phyloP scores from a whole-genome alignment of 306 rosid genomes.

The Arachis stenosperma region DNA sequence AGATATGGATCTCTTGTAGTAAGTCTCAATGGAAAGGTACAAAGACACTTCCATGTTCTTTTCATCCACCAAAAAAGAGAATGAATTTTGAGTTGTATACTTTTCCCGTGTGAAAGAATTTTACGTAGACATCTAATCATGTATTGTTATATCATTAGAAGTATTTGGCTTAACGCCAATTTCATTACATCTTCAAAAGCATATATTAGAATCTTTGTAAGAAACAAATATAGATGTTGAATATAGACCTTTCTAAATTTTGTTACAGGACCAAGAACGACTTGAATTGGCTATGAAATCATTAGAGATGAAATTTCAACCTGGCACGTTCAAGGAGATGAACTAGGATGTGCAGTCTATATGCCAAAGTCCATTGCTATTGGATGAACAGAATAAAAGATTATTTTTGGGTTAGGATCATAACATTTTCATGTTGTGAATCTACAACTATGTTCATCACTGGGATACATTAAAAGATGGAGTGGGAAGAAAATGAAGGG shows the following conservation, averaged over 20 bases:
- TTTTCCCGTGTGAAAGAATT: too few species aligned
- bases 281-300: slow-evolving; percentile 61
- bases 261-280: slow-evolving; percentile 65
- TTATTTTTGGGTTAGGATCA: slow-evolving; percentile 32
- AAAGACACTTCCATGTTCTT: slow-evolving; percentile 14
- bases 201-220: neutral
- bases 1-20: slow-evolving; percentile 60
- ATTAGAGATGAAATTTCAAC: slow-evolving; percentile 62
- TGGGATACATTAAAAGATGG: slow-evolving; percentile 30
- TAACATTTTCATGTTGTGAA: slow-evolving; percentile 28
- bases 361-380: slow-evolving; percentile 30
- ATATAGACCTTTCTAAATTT: slow-evolving; percentile 15
- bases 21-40: slow-evolving; percentile 78
- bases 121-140: too few species aligned
- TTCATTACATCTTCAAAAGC: too few species aligned
- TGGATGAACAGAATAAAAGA: slow-evolving; percentile 31
- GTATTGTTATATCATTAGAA: too few species aligned
- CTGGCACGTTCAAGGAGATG: slow-evolving; percentile 59
- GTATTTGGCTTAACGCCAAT: too few species aligned
- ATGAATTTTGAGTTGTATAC: too few species aligned
- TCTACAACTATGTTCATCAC: slow-evolving; percentile 22
- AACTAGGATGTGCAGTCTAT: slow-evolving; percentile 37
- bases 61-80: neutral
- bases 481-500: slow-evolving; percentile 28
- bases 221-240: slow-evolving; percentile 2